Base-by-base conservation (phyloP, 805 yeast species). In the Pichia manshurica region DNA sequence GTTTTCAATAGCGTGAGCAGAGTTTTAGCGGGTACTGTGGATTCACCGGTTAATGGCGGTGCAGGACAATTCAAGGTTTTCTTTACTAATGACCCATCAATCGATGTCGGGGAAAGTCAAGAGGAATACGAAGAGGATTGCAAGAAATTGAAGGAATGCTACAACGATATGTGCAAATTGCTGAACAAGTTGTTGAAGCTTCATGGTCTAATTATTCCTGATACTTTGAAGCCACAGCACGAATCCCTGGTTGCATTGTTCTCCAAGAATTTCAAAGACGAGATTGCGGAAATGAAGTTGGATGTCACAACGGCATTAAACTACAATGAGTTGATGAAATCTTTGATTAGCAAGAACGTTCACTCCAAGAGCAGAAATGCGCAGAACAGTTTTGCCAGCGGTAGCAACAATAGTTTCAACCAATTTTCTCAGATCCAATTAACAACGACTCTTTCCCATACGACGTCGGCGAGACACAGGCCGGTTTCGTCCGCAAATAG, bases 11-110 rank as follows among this genome's bases (percentile, higher is more conserved):
- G 81, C 59, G 66, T 85, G 51, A 81, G 90, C 5, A 72, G 91
- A 63, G 79, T 79, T 57, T 68, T 83, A 47, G 77, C 87, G 3
- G 96, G 96, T 38, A 86, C 96, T 0, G 90, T 89, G 46, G 95
- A 87, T 61, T 80, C 96, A 0, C 96, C 96, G 3, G 91, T 88
- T 5, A 88, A 88, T 61, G 96, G 96, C 32, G 96, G 96, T 49
- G 86, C 88, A 53, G 86, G 87, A 2, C 88, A 84, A 60, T 88
- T 85, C 65, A 73, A 90, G 47, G 76, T 76, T 2, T 87, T 88
- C 61, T 78, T 85, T 60, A 44, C 32, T 7, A 39, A 44, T 10
- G 44, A 49, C 29, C 8, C 17, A 19, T 46, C 47, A 34, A 38
- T 49, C 28, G 54, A 50, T 20, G 47, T 45, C 35, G 53, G 55